These are phyloP conservation scores for Cryphonectria carpinicola DNA, from an alignment of 2,329 filamentous ascomycete genomes.

Conservation along the genomic window DNA sequence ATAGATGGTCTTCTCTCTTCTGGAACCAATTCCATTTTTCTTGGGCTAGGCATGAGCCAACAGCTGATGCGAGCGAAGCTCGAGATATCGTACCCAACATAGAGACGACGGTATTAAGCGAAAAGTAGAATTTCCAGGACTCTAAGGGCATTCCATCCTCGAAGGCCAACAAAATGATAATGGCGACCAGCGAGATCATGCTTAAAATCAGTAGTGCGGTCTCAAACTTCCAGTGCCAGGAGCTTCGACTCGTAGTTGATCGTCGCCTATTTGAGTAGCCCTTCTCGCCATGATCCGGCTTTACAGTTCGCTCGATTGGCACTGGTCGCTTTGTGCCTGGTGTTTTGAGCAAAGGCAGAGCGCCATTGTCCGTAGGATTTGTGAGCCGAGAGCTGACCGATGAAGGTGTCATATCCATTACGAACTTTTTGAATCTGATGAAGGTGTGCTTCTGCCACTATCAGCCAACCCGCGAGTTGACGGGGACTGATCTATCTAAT, in stretches of 20 bases:
- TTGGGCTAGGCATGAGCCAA: constrained; percentile 5
- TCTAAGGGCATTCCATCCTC: neutral
- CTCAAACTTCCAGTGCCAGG: neutral
- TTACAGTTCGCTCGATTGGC: neutral
- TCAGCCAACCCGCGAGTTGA: neutral
- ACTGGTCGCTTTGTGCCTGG: neutral
- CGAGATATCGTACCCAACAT: neutral
- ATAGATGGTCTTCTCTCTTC: constrained; percentile 5
- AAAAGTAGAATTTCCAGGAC: constrained; percentile 1
- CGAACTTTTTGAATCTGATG: neutral
- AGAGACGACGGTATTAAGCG: neutral
- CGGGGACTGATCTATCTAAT: neutral
- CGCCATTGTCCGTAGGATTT: neutral
- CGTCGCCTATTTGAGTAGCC: neutral
- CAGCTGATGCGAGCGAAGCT: constrained; percentile 4
- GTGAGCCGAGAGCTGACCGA: neutral
- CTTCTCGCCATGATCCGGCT: neutral
- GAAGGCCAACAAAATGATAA: neutral
- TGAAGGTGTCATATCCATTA: neutral
- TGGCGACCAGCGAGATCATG: neutral
- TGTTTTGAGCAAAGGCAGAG: neutral
- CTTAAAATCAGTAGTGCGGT: neutral
- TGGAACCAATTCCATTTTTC: constrained; percentile 13
- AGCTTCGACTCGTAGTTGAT: neutral
- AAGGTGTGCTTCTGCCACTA: neutral